Evolutionary conservation across 768 basidiomycete genomes (phyloP).

Genomic region (Tricholoma bakamatsutake): DNA sequence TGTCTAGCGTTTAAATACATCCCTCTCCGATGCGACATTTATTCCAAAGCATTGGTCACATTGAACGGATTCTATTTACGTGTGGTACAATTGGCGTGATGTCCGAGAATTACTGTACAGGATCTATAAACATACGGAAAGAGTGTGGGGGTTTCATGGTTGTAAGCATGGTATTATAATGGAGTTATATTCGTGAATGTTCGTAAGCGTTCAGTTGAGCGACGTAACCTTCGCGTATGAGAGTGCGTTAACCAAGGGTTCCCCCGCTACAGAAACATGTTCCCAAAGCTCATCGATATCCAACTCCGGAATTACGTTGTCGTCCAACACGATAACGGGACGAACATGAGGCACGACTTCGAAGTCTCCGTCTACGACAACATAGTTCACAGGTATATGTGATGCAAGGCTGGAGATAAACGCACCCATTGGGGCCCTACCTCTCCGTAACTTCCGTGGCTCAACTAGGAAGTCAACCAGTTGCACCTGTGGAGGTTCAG

Average conservation of each 20-base stretch:
- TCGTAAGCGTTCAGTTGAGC: constrained; percentile 6
- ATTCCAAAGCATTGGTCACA: background rate
- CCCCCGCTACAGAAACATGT: constrained; percentile 38
- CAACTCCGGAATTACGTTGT: constrained; percentile 33
- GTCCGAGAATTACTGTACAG: background rate
- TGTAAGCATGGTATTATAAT: background rate
- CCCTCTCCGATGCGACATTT: no score
- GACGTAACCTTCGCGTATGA: constrained; percentile 39
- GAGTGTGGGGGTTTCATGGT: background rate
- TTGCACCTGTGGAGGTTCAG: constrained; percentile 8
- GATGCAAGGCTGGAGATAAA: constrained; percentile 6
- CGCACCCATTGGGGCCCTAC: constrained; percentile 27
- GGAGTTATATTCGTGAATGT: background rate
- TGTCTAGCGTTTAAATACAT: no score
- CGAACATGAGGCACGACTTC: constrained; percentile 50
- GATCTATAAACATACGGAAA: background rate
- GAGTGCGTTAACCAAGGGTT: constrained; percentile 22
- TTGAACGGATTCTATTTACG: background rate
- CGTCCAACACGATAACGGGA: constrained; percentile 55
- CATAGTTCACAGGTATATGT: background rate
- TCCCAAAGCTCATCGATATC: constrained; percentile 56
- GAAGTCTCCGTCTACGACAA: constrained; percentile 41
- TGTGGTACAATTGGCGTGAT: background rate
- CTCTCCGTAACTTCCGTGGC: constrained; percentile 34
- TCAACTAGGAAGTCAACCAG: constrained; percentile 21